These are phyloP conservation scores for Macrocybe gigantea DNA, from an alignment of 768 basidiomycete genomes.

Conservation along the genomic window DNA sequence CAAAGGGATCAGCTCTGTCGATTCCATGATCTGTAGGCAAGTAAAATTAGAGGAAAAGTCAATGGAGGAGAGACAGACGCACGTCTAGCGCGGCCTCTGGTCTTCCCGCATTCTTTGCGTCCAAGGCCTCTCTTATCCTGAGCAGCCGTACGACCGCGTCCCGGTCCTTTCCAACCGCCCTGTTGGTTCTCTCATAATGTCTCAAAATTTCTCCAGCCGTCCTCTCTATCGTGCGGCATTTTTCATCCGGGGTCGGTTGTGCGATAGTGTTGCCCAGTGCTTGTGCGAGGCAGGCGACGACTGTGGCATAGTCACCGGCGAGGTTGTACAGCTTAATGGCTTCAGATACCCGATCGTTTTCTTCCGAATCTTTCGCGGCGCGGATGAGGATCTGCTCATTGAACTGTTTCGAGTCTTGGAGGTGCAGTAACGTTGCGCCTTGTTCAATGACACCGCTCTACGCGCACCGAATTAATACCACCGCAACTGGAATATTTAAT, in stretches of 20 bases:
- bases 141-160: conserved; percentile 73
- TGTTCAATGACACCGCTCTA: conserved; percentile 89
- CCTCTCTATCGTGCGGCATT: conserved; percentile 60
- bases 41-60: background rate
- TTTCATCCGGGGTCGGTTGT: conserved; percentile 56
- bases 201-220: conserved; percentile 75
- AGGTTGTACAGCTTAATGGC: conserved; percentile 96
- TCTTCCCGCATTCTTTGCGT: conserved; percentile 64
- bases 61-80: conserved; percentile 17
- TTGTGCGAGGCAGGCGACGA: conserved; percentile 80
- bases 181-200: conserved; percentile 74
- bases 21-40: conserved; percentile 68
- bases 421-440: conserved; percentile 67
- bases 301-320: conserved; percentile 84
- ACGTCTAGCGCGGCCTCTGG: conserved; percentile 82
- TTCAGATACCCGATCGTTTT: conserved; percentile 81
- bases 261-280: conserved; percentile 82
- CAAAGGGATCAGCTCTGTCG: conserved; percentile 81
- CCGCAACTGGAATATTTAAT: background rate
- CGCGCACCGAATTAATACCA: background rate
- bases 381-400: conserved; percentile 78
- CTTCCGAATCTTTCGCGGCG: conserved; percentile 77
- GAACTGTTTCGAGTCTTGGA: conserved; percentile 62
- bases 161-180: conserved; percentile 64
- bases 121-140: conserved; percentile 75